Percentiles rank a stretch among this genome's conserved stretches.
Evolutionary conservation across 2,329 filamentous ascomycete genomes (phyloP).

Genomic region (Penicillium glabrum): DNA sequence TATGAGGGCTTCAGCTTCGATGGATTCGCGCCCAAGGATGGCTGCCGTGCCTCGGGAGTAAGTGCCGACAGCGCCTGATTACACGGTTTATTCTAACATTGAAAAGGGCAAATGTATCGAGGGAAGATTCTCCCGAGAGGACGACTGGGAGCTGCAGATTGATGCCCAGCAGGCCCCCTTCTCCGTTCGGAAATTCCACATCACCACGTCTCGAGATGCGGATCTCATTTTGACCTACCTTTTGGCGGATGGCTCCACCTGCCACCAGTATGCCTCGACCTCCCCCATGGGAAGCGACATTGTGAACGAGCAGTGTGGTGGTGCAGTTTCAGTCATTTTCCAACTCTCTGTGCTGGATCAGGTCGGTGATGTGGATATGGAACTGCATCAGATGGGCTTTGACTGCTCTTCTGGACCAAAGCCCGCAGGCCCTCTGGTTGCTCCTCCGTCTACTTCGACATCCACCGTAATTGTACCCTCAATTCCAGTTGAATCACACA

Average conservation of each 20-base stretch:
- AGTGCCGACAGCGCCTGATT: constrained; percentile 28
- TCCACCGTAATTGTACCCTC: not conserved
- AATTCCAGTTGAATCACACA: not conserved
- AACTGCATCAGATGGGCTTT: constrained; percentile 37
- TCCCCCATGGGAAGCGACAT: constrained; percentile 65
- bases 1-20: constrained; percentile 72
- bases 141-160: constrained; percentile 13
- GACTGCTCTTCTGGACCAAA: constrained; percentile 19
- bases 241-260: constrained; percentile 76
- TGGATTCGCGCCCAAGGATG: constrained; percentile 67
- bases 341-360: constrained; percentile 56
- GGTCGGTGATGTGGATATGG: constrained; percentile 65
- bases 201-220: constrained; percentile 71
- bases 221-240: constrained; percentile 80
- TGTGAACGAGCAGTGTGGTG: constrained; percentile 85
- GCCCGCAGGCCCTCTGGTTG: constrained; percentile 1
- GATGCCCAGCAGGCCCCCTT: constrained; percentile 49
- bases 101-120: constrained; percentile 60
- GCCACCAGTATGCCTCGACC: constrained; percentile 74
- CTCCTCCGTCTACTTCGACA: not conserved
- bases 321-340: constrained; percentile 75
- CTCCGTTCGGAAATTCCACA: constrained; percentile 70
- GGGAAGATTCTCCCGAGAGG: constrained; percentile 59
- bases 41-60: constrained; percentile 41
- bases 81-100: constrained; percentile 4